Evolutionary conservation across 768 basidiomycete genomes (phyloP), one percentile per base, ranked within the genome.

Genomic region (Leccinum uliginosum): DNA sequence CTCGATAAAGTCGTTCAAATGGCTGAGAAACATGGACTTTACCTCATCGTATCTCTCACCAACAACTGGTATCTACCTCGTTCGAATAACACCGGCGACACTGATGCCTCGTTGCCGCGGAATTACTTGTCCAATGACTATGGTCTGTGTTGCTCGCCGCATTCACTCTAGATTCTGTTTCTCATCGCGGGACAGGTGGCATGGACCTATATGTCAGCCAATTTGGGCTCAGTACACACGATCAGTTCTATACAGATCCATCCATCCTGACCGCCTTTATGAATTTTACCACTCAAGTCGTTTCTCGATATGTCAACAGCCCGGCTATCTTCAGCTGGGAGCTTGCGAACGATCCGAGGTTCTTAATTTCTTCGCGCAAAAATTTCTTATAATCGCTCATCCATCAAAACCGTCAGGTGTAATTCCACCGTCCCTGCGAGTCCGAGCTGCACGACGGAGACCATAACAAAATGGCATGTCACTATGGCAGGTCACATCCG

Each of bases 331-430:
- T 87, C 58, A 63, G 38, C 53, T 84, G 82, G 81, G 85, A 87
- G 65, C 60, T 85, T 60, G 86, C 83, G 19, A 87, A 87, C 65
- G 86, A 87, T 62, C 76, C 85, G 9, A 80, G 83, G 82, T 84
- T 53, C 51, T 59, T 32, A 6, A 38, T n/a, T 24, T 43, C 11
- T 44, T 7, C 12, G 3, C 32, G 10, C 32, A 8, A 15, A n/a
- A n/a, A 17, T 5, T 43, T 10, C 12, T 4, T 30, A 46, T 24
- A 5, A 7, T 45, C 40, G 24, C 53, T 62, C 35, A 62, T 23
- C 40, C 29, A 26, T 40, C 17, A 14, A 21, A 54, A 48, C 50
- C 44, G 4, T 32, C 54, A 85, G 84, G 65, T 87, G 85, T 60
- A 81, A 79, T 55, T 86, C 85, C 12, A 78, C 80, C 6, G 27